Percentiles rank a stretch among this genome's conserved stretches.
Evolutionary conservation across 352 stramenopile genomes (phyloP).

Genomic region (Globisporangium nunn): DNA sequence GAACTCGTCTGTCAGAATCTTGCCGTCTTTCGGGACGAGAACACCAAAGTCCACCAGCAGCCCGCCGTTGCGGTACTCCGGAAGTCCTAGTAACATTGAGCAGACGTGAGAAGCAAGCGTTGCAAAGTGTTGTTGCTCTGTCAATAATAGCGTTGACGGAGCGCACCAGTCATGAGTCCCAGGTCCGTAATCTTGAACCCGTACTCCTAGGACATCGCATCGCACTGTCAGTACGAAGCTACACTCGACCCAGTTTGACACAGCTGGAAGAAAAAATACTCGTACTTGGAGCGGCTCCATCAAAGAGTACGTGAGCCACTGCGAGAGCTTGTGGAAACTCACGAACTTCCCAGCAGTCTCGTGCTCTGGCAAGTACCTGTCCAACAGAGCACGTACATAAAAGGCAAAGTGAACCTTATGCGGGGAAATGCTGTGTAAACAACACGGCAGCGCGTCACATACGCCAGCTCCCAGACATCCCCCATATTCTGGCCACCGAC

Average conservation of each 20-base stretch:
- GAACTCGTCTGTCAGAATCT: conserved; percentile 49
- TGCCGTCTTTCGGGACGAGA: conserved; percentile 52
- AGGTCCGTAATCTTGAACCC: conserved; percentile 73
- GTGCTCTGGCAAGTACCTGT: conserved; percentile 42
- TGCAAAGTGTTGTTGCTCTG: not conserved
- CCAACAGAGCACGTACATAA: not conserved
- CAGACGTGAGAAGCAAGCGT: not conserved
- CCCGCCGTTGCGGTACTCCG: conserved; percentile 82
- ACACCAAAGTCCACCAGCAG: conserved; percentile 78
- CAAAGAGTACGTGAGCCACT: conserved; percentile 86
- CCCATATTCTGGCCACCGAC: conserved; percentile 78
- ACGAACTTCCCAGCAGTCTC: conserved; percentile 54
- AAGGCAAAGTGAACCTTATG: not conserved
- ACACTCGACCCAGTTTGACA: not conserved
- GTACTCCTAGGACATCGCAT: conserved; percentile 25
- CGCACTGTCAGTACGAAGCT: not conserved
- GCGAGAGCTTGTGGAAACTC: conserved; percentile 86
- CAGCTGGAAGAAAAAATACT: not conserved
- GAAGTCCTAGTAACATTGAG: conserved; percentile 23
- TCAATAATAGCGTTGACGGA: not conserved
- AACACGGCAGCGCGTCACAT: conserved; percentile 2
- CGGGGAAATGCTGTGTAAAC: no score
- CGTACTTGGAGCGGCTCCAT: conserved; percentile 72
- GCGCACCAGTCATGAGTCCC: conserved; percentile 46
- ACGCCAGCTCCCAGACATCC: conserved; percentile 79